Conservation (phyloP, 306 rosid species). For the Phaseolus lunatus region DNA sequence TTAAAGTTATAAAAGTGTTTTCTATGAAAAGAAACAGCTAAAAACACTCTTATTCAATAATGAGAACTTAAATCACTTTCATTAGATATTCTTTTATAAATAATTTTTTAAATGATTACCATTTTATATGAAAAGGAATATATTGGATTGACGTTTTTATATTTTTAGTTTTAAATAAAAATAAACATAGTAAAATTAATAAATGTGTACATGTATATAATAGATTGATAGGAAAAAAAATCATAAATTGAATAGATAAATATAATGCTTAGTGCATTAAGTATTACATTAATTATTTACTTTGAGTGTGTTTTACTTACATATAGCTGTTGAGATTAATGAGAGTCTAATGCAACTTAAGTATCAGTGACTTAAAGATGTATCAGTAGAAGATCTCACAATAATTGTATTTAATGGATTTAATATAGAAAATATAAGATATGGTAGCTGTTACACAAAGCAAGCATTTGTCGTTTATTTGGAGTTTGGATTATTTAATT, state of each 20-base stretch:
- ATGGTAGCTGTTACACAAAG: slow-evolving; percentile 34
- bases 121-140: no score
- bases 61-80: no score
- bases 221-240: no score
- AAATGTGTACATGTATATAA: no score
- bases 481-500: slow-evolving; percentile 16
- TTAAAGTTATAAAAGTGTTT: no score
- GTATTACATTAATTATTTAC: background rate
- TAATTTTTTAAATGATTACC: no score
- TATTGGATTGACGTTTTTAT: no score
- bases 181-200: no score
- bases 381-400: background rate
- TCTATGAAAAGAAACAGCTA: no score
- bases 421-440: slow-evolving; percentile 15
- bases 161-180: no score
- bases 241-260: background rate
- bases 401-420: background rate
- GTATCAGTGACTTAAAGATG: background rate
- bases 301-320: background rate
- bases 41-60: no score
- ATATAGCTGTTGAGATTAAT: slow-evolving; percentile 22
- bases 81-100: no score
- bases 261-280: background rate
- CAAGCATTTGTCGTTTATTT: slow-evolving; percentile 30
- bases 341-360: slow-evolving; percentile 3